phyloP scores from a whole-genome alignment of 192 early-diverging fungal genomes.

The Coemansia sp. region DNA sequence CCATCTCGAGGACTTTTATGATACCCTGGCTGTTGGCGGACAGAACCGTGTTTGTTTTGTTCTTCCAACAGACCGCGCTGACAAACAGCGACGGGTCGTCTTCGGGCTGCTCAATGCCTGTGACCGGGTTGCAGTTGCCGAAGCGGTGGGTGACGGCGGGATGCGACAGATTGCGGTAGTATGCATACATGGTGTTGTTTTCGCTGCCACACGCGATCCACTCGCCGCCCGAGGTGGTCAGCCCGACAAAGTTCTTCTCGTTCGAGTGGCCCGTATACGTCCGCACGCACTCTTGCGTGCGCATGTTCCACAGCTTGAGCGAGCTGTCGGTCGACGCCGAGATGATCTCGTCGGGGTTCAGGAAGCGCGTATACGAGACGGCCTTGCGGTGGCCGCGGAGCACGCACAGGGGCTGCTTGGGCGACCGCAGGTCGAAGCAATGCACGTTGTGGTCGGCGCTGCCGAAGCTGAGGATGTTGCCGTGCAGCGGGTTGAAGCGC shows the following conservation, averaged over 20 bases:
- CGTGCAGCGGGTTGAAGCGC: constrained; percentile 79
- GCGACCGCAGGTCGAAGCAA: constrained; percentile 85
- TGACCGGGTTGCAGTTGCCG: constrained; percentile 68
- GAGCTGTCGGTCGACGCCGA: constrained; percentile 93
- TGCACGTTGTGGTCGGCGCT: constrained; percentile 92
- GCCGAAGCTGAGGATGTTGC: constrained; percentile 80
- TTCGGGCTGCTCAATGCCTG: constrained; percentile 56
- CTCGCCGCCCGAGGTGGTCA: constrained; percentile 70
- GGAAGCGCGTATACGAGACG: constrained; percentile 92
- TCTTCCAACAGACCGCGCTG: constrained; percentile 91
- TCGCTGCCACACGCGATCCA: constrained; percentile 95
- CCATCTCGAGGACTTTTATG: constrained; percentile 79
- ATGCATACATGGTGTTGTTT: constrained; percentile 85
- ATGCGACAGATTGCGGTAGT: constrained; percentile 69
- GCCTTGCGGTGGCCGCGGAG: constrained; percentile 90
- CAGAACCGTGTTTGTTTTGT: constrained; percentile 68
- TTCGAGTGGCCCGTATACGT: constrained; percentile 86
- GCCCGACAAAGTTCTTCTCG: constrained; percentile 97
- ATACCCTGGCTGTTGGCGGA: constrained; percentile 90
- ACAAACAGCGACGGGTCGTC: constrained; percentile 79
- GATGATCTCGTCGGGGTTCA: constrained; percentile 73
- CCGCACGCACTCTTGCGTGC: constrained; percentile 57
- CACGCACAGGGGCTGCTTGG: constrained; percentile 64
- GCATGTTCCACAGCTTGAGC: constrained; percentile 80
- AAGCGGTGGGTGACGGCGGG: constrained; percentile 78